Evolutionary conservation across 805 yeast genomes (phyloP), one percentile per base, ranked within the genome.

Genomic region (Saccharomycopsis lassenensis): DNA sequence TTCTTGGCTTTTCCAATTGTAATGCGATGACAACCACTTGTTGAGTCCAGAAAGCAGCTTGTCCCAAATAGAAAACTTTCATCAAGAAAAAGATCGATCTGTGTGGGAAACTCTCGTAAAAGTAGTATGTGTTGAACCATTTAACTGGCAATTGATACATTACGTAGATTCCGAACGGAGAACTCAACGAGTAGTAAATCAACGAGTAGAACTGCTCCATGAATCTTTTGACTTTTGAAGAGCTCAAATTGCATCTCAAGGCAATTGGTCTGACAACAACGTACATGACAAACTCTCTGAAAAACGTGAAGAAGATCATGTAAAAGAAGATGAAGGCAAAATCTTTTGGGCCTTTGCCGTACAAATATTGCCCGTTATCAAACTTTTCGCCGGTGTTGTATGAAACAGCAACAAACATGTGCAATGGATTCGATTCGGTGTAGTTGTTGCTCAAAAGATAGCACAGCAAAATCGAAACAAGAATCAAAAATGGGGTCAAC

Each of bases 21-120:
- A 91, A 65, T 31, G 74, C 61, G 45, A 91, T 65, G 22, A 91
- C 81, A 27, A 82, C 75, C 1, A 93, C 77, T 61, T 91, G 98
- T 62, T 91, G 99, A 16, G 86, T 76, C 99, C 99, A 91, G 58
- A 85, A 91, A 4, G 96, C 81, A 4, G 97, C 96, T 62, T 91
- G 97, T 28, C 82, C 75, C 43, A 91, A 63, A 56, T 91, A 91
- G 54, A 80, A 91, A 10, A 74, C 56, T 61, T 91, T 91, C 63
- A 81, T 80, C 39, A 67, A 62, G 43, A 62, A 67, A 39, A 71
- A 78, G 52, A 81, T 82, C 23, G 78, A 66, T 42, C 70, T 65
- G 60, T 91, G 97, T 5, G 99, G 98, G 56, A 79, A 89, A 18
- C 71, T 62, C 41, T 56, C 67, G 58, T 85, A 91, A 65, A 89